Evolutionary conservation across 1,284 basidiomycete species (phyloP), one percentile per base, ranked within the genome.

Genomic region (Cronartium quercuum): DNA sequence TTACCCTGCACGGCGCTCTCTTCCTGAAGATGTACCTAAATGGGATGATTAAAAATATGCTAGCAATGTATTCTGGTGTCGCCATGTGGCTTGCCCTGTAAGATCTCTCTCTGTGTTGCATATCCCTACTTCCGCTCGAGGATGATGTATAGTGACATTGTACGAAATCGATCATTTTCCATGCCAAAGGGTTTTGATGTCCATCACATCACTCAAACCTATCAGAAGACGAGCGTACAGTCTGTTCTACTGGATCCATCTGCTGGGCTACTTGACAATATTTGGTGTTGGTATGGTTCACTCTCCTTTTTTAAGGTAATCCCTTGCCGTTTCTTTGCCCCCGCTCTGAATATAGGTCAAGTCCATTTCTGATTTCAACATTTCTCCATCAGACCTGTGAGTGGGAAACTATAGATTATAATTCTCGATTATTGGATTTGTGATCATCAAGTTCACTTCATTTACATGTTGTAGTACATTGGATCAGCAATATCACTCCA

Each of bases 221-320:
- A 58, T 75, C 1, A 55, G 71, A 47, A 75, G 61, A 47, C 55
- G 40, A 51, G 61, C 67, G n/a, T 75, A 75, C 35, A 42, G 38
- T 18, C 13, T 41, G 35, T 75, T 66, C 12, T 75, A 75, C 55
- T 37, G 57, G 12, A n/a, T 75, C 35, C 71, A 75, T 41, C 47
- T 67, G 9, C 40, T 67, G 24, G 71, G 71, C 37, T 75, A 75
- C 37, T 5, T 66, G 34, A 41, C 57, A 21, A 44, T 75, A 44
- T 67, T 75, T 63, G 34, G 15, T 24, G 71, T 51, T 10, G 55
- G 47, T 6, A 61, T 67, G 18, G 66, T 61, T 67, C 71, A 75
- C 66, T 63, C 55, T 12, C 24, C 24, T 61, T 13, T 55, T 47
- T 55, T 75, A 40, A 63, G 47, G 71, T 75, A 55, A 62, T 44